Evolutionary conservation across 2,329 filamentous ascomycete species (phyloP).

Genomic region (Aschersonia sp.): DNA sequence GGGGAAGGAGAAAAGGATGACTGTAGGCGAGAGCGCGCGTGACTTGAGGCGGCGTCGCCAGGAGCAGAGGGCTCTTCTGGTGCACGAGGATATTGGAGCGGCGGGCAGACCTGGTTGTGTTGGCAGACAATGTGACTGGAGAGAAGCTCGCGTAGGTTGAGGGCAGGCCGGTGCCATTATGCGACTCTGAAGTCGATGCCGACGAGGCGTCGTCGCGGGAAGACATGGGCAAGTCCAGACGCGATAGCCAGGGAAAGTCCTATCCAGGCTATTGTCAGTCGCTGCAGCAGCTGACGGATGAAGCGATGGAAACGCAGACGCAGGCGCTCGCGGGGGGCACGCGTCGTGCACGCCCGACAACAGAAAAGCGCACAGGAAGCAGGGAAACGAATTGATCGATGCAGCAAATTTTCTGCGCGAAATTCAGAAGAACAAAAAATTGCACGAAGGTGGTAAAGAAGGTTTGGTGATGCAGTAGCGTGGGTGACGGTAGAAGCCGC

Average conservation of each 20-base stretch:
- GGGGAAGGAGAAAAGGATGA: slow-evolving; percentile 79
- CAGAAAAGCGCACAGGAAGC: too few relatives aligned
- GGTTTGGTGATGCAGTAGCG: not conserved
- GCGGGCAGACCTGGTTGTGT: slow-evolving; percentile 45
- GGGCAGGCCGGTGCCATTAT: slow-evolving; percentile 24
- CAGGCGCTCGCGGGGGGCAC: too few relatives aligned
- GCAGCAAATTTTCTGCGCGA: too few relatives aligned
- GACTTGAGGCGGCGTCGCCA: slow-evolving; percentile 87
- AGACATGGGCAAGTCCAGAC: slow-evolving; percentile 24
- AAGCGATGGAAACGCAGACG: too few relatives aligned
- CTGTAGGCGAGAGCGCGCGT: slow-evolving; percentile 91
- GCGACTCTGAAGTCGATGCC: slow-evolving; percentile 17
- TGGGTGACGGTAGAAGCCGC: not conserved
- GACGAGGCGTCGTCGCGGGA: slow-evolving; percentile 20
- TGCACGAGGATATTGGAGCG: slow-evolving; percentile 89
- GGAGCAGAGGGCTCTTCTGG: slow-evolving; percentile 84
- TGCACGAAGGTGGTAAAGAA: not conserved
- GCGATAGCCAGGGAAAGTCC: slow-evolving; percentile 36
- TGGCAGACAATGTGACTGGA: slow-evolving; percentile 60
- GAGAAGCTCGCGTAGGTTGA: slow-evolving; percentile 86
- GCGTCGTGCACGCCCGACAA: too few relatives aligned
- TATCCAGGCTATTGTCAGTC: slow-evolving; percentile 5
- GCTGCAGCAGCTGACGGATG: slow-evolving; percentile 3
- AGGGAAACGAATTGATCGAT: too few relatives aligned
- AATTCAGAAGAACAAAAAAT: too few relatives aligned